Base-by-base conservation (phyloP, 768 basidiomycete species). In the Tylopilus sp. region DNA sequence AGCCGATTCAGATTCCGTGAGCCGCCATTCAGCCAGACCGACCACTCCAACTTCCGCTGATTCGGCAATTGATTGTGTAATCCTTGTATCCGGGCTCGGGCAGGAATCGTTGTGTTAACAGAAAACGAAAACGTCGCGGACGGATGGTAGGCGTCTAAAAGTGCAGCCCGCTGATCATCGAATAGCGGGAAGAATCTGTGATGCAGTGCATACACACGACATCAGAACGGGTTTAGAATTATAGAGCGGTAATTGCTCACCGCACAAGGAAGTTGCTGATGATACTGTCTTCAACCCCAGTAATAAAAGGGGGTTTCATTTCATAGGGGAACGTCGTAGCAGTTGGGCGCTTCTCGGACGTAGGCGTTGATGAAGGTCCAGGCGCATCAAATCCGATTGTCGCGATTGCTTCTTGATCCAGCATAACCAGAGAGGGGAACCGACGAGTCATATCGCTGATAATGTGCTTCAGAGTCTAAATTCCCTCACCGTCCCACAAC, bases 101-200 rank as follows among this genome's bases (percentile, higher is more conserved):
- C 67, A 4, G 91, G 91, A 54, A 95, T 88, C 6, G 80, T 66
- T 1, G 94, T 95, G 66, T 94, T 95, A 60, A 82, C 81, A 18
- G 86, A 88, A 66, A 86, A 88, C 1, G 94, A 97, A 66, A 98
- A 94, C 8, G 93, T 95, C n/a, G 95, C 89, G 11, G 79, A 72
- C 1, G 88, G 82, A 52, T 89, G 81, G 66, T 98, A 99, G 18
- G 79, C 91, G 41, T 85, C 75, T 15, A 80, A 62, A 6, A 98
- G 77, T 0, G 75, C 70, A 0, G 77, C 69, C 17, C 95, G 83
- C 56, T 89, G 81, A 18, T 72, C 77, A 67, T 99, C 97, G 67
- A 90, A 95, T 2, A 82, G 67, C 9, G 85, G 81, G 72, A 98
- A 94, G 70, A 87, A 97, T 44, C 91, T 95, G 54, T 11, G 11